A percentile compares a stretch with the other conserved stretches of the same genome.
phyloP scores from a whole-genome alignment of 2,329 filamentous ascomycete species.

The Colletotrichum ledebouriae region DNA sequence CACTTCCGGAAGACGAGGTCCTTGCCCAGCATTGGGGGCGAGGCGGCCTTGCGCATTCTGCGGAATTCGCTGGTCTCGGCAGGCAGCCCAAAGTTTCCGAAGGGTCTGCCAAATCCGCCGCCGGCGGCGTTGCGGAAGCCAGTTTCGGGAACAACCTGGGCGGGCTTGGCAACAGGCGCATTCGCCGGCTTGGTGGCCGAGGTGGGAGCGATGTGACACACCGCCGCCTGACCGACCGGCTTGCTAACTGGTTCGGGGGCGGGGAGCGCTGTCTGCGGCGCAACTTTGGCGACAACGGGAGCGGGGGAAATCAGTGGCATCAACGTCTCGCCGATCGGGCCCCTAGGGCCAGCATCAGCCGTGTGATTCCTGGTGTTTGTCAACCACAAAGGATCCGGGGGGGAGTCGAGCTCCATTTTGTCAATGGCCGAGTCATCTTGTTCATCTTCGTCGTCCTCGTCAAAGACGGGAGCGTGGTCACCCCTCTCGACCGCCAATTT shows the following conservation, averaged over 20 bases:
- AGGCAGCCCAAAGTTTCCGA: constrained; percentile 52
- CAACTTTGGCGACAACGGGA: constrained; percentile 21
- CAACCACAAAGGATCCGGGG: constrained; percentile 59
- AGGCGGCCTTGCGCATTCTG: constrained; percentile 66
- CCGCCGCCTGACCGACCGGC: constrained; percentile 32
- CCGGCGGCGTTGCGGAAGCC: constrained; percentile 54
- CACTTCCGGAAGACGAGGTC: constrained; percentile 87
- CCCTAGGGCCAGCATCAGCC: constrained; percentile 14
- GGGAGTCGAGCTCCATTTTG: constrained; percentile 56
- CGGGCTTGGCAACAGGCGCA: constrained; percentile 44
- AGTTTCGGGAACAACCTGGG: constrained; percentile 57
- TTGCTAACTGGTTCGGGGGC: constrained; percentile 22
- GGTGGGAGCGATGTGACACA: constrained; percentile 28
- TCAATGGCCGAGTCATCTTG: constrained; percentile 58
- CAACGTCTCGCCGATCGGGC: constrained; percentile 41
- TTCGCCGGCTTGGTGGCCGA: constrained; percentile 33
- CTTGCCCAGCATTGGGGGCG: constrained; percentile 89
- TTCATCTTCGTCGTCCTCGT: constrained; percentile 45
- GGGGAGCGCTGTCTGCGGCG: constrained; percentile 26
- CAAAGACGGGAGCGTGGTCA: constrained; percentile 40
- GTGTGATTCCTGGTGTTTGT: constrained; percentile 51
- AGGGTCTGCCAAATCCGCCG: constrained; percentile 59
- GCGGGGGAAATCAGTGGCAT: constrained; percentile 40
- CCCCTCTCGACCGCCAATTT: constrained; percentile 66
- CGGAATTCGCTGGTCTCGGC: constrained; percentile 56